Evolutionary conservation across 495 filamentous ascomycete genomes (phyloP).

Genomic region (Rostrohypoxylon terebratum): DNA sequence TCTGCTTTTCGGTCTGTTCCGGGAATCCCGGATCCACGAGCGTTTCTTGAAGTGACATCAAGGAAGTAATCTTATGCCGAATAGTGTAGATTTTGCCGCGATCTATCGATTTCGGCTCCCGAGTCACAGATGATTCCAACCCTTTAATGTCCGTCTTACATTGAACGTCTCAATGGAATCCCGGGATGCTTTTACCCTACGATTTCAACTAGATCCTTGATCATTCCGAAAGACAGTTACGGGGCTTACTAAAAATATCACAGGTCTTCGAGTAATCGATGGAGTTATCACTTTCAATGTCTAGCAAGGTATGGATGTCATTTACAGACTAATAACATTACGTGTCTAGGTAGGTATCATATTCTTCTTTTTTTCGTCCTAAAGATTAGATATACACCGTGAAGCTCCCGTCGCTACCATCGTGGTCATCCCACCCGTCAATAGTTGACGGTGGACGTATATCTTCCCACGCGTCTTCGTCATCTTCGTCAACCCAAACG

Average conservation of each 20-base stretch:
- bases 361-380: conserved; percentile 6
- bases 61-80: neutral
- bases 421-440: conserved; percentile 41
- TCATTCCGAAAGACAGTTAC: neutral
- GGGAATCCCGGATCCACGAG: conserved; percentile 22
- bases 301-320: neutral
- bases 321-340: conserved; percentile 34
- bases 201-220: neutral
- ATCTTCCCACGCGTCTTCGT: conserved; percentile 48
- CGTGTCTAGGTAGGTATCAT: conserved; percentile 38
- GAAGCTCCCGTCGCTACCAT: conserved; percentile 47
- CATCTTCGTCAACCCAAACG: conserved; percentile 36
- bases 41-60: conserved; percentile 5
- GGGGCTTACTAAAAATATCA: neutral
- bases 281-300: neutral
- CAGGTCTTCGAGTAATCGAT: neutral
- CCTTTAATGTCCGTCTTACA: neutral
- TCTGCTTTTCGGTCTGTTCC: conserved; percentile 30
- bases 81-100: neutral
- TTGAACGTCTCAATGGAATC: neutral
- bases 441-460: conserved; percentile 45
- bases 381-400: conserved; percentile 47
- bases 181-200: neutral
- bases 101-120: conserved; percentile 4
- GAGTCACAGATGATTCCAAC: neutral